Evolutionary conservation across 1,284 basidiomycete species (phyloP).

Genomic region (Ceratobasidium papillatum): DNA sequence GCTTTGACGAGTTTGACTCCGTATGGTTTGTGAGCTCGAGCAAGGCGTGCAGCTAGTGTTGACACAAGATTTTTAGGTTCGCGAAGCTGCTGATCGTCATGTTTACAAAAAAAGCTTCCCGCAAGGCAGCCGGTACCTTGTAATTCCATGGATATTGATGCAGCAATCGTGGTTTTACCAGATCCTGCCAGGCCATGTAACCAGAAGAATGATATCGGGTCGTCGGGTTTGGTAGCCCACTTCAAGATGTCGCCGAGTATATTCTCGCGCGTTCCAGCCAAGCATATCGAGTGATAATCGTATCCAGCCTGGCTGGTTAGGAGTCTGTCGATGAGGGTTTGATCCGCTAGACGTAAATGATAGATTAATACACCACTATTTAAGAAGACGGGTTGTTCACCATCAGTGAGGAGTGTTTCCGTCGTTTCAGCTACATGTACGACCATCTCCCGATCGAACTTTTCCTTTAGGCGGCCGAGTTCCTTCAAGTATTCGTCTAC

Average conservation of each 20-base stretch:
- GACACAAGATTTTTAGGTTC: constrained; percentile 31
- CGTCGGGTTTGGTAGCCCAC: neutral
- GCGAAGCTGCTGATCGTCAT: constrained; percentile 38
- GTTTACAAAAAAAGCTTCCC: constrained; percentile 50
- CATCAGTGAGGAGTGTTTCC: neutral
- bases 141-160: constrained; percentile 18
- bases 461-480: neutral
- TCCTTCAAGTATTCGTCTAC: neutral
- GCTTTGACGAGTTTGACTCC: neutral
- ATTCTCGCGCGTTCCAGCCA: neutral
- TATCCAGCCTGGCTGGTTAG: neutral
- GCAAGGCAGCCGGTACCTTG: constrained; percentile 43
- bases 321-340: neutral
- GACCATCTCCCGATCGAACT: neutral
- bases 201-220: constrained; percentile 24
- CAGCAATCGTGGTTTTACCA: constrained; percentile 35
- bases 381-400: neutral
- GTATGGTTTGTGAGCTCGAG: neutral
- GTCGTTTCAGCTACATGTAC: neutral
- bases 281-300: neutral
- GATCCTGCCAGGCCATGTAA: constrained; percentile 37
- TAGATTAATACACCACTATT: neutral
- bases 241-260: neutral
- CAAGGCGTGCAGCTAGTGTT: constrained; percentile 26
- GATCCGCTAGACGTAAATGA: neutral